phyloP scores from a whole-genome alignment of 495 filamentous ascomycete genomes.

The Aspergillus kassunensis region DNA sequence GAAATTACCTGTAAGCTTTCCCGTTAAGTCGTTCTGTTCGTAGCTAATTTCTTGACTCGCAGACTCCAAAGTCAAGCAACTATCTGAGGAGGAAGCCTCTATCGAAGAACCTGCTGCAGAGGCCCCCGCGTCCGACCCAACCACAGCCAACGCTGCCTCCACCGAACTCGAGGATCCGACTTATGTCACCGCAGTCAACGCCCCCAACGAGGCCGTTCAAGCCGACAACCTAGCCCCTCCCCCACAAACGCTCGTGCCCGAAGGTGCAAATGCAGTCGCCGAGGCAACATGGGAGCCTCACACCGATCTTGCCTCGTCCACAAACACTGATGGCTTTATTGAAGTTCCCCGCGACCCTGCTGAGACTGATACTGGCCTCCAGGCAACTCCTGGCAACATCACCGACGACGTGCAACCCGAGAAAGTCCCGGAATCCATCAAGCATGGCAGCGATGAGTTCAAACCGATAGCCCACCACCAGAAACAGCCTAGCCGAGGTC shows the following conservation, averaged over 20 bases:
- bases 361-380: constrained; percentile 66
- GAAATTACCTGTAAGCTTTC: constrained; percentile 72
- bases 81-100: constrained; percentile 19
- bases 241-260: constrained; percentile 53
- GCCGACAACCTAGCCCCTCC: constrained; percentile 39
- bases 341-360: constrained; percentile 69
- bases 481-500: constrained; percentile 46
- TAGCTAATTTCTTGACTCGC: constrained; percentile 24
- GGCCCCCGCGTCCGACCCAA: constrained; percentile 62
- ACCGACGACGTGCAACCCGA: constrained; percentile 21
- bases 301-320: constrained; percentile 39
- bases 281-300: constrained; percentile 65
- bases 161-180: constrained; percentile 61
- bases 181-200: constrained; percentile 18
- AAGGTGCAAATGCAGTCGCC: constrained; percentile 63
- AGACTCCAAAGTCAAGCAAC: constrained; percentile 67
- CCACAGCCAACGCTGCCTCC: constrained; percentile 67
- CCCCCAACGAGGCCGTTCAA: constrained; percentile 22
- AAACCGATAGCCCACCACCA: constrained; percentile 59
- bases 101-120: constrained; percentile 35
- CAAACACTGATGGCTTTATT: constrained; percentile 69
- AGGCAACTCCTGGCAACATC: constrained; percentile 53
- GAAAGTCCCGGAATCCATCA: constrained; percentile 34
- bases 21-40: neutral
- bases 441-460: constrained; percentile 69